Evolutionary conservation across 108 stramenopile species (phyloP), one percentile per base, ranked within the genome.

Genomic region (Nitzschia inconspicua): DNA sequence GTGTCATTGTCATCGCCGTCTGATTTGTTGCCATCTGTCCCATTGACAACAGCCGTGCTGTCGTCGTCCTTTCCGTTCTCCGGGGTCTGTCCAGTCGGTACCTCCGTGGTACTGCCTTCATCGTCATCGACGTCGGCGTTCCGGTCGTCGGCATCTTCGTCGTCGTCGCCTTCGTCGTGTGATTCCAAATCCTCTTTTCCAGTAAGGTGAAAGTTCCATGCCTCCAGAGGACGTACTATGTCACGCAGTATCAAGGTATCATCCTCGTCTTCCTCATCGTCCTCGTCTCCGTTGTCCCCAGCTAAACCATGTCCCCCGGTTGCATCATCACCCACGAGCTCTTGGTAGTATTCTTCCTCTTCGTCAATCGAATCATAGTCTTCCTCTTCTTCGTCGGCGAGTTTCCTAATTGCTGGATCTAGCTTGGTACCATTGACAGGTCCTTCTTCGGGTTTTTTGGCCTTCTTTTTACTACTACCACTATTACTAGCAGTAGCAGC

Each of bases 181-280:
- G 65, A 50, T 55, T 57, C 70, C 47, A 92, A 57, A n/a, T 79
- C 86, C 42, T 75, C 37, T 58, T 93, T 93, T 10, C 85, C 83
- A 8, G 76, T 68, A 19, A 93, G 47, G 59, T 81, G 60, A 49
- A 93, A 76, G 37, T 78, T 73, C 91, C 91, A 93, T 28, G 86
- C 88, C 50, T 83, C 78, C 58, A 93, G 55, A 23, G 91, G 91
- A 42, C 77, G 77, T 8, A 73, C 81, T 19, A 93, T 31, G 47
- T 93, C 91, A 40, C 82, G 70, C 23, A 93, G 64, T 36, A 75
- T 49, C 28, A 93, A 52, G 14, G 63, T 59, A 32, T 85, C 81
- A 43, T 70, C 73, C 18, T 82, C 82, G 3, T 83, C 83, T 0
- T 85, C 82, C 20, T 81, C 79, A n/a, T 79, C 80, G 9, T 68